Conservation (phyloP, 2,329 filamentous ascomycete genomes). For the Colletotrichum nymphaeae region DNA sequence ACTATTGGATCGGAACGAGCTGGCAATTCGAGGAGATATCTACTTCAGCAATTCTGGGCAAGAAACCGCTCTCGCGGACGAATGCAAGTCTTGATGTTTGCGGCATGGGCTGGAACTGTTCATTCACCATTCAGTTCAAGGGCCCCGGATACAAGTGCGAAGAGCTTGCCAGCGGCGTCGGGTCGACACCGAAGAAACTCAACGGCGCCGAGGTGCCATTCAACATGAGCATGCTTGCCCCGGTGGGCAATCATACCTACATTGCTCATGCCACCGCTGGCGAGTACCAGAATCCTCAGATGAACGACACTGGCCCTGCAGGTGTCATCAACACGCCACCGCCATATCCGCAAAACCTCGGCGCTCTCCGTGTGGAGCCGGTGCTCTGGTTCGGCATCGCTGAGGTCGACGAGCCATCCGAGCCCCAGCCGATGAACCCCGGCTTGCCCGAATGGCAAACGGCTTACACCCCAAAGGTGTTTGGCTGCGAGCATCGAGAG, state of each 20-base stretch:
- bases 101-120: constrained; percentile 48
- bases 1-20: constrained; percentile 45
- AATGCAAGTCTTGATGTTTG: constrained; percentile 46
- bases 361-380: constrained; percentile 48
- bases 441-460: constrained; percentile 41
- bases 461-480: constrained; percentile 45
- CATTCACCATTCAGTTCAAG: constrained; percentile 46
- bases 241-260: constrained; percentile 45
- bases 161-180: constrained; percentile 43
- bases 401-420: constrained; percentile 39
- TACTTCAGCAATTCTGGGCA: constrained; percentile 40
- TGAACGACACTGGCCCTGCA: constrained; percentile 38
- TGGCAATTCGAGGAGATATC: constrained; percentile 43
- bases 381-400: constrained; percentile 50
- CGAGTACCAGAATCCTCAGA: constrained; percentile 43
- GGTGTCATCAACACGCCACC: constrained; percentile 40
- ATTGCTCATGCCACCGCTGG: constrained; percentile 41
- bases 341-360: constrained; percentile 42
- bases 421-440: constrained; percentile 34
- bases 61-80: constrained; percentile 38
- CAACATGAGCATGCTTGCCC: constrained; percentile 41
- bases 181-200: constrained; percentile 38
- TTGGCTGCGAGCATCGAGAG: constrained; percentile 49
- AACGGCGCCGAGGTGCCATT: constrained; percentile 42
- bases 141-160: constrained; percentile 51